Base-by-base conservation (phyloP, 805 yeast genomes). In the Limtongia smithiae region DNA sequence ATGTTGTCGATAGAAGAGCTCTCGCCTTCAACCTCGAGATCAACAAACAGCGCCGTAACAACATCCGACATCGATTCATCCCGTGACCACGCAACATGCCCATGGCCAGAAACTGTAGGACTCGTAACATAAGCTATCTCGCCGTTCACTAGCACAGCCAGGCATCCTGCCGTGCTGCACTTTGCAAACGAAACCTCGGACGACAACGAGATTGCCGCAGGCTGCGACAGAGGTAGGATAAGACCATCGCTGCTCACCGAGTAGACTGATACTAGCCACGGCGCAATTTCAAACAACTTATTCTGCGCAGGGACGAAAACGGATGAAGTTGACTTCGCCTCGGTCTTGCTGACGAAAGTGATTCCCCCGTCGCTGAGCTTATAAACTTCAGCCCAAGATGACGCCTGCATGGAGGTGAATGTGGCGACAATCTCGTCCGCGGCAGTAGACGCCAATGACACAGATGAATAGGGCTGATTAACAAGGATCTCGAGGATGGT, bases 1-100 rank as follows among this genome's bases (percentile, higher is more conserved):
- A 65, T 55, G 28, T 65, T 65, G 22, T 58, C 64, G 18, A 50
- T 59, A 2, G 65, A 55, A 18, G 53, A 40, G 18, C 52, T 46
- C n/a, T 62, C 51, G 17, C 49, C 55, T 21, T 48, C 50, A 21
- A 57, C 62, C 32, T 58, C 60, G 5, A 60, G 52, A 24, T 63
- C 62, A 22, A 68, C 50, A 34, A 68, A 60, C 17, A 55, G 50
- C 2, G 59, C 61, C n/a, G 55, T 47, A 18, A 47, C 50, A 18
- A 56, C 57, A 2, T 54, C 30, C 7, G 66, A 58, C 24, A 64
- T 53, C 12, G 66, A 62, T 40, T 67, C 68, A 18, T 65, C 62
- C 7, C 65, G 59, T 6, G 54, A 37, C 66, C 65, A 64, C 5
- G 34, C 18, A 5, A 44, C 41, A 12, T 25, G 6, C 9, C 28